phyloP scores from a whole-genome alignment of 2,329 filamentous ascomycete species.

The Esteya vermicola region DNA sequence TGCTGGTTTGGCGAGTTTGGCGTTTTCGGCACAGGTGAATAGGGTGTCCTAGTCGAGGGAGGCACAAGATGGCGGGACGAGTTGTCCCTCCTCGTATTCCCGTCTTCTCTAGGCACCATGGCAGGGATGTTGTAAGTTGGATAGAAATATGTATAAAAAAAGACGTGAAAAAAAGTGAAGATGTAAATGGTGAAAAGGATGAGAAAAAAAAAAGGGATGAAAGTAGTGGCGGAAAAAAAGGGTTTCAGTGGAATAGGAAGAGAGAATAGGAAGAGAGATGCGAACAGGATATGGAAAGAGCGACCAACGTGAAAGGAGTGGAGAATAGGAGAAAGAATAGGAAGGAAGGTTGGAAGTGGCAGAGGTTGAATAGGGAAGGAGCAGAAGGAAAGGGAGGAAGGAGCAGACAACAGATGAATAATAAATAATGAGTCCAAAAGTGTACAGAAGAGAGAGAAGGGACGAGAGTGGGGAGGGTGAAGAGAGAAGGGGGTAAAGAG shows the following conservation, averaged over 20 bases:
- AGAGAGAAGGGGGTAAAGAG: background rate
- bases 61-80: background rate
- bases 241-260: background rate
- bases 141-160: no score
- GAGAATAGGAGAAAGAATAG: constrained; percentile 1
- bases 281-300: background rate
- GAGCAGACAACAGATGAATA: constrained; percentile 1
- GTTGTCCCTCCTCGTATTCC: background rate
- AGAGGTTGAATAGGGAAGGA: background rate
- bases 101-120: background rate
- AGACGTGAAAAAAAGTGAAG: background rate
- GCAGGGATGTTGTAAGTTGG: no score
- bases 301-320: background rate
- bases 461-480: background rate
- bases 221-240: background rate
- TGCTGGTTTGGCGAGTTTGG: background rate
- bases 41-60: background rate
- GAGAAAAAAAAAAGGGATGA: background rate
- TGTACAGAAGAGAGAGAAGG: background rate
- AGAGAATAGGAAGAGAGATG: background rate
- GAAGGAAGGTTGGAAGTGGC: background rate
- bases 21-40: no score
- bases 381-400: background rate
- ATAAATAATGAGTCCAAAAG: background rate
- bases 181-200: background rate